Evolutionary conservation across 345 rosid genomes (phyloP), one percentile per base, ranked within the genome.

Genomic region (Aquilaria sinensis): DNA sequence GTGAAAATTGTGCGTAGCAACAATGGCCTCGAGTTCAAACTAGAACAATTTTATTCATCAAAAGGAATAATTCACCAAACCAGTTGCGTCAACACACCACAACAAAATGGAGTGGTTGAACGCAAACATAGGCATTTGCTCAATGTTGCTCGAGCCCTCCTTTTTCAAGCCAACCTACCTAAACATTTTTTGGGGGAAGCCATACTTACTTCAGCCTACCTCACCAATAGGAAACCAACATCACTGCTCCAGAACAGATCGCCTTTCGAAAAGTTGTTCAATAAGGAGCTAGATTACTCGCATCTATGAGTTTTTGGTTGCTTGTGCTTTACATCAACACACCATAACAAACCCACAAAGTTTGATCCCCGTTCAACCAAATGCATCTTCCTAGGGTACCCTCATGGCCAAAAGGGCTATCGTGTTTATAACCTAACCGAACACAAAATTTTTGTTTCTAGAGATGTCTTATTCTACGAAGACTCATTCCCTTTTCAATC

Each of bases 51-150:
- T 50, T 49, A 14, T 57, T 2, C 8, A 1, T 10, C 55, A 1
- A 37, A 49, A 6, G 69, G 63, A 0, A 51, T 47, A 1, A 9
- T 47, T 9, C 56, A 47, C 13, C 50, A 58, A 9, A 15, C 5
- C 0, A 6, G 9, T 12, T 64, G 51, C 37, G 51, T 43, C 9
- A 10, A 41, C 9, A 53, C 67, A 1, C 67, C 67, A 10, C 51
- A 66, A 16, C 50, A 66, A 55, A 64, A 55, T 56, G 60, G 14
- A 11, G 23, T 57, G 0, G 60, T 64, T 2, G 68, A 64, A 13
- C 46, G 60, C 2, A 64, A 64, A 10, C 60, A 55, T 7, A 29
- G 53, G 11, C 62, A 66, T 29, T 8, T 66, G 2, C 5, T 57
- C 2, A 29, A 16, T 14, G 56, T 57, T 2, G 62, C 62, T 2